Percentiles rank a stretch among this genome's conserved stretches.
These are phyloP conservation scores for Solanum lignicaule DNA, from an alignment of 257 asterid species.

Conservation along the genomic window DNA sequence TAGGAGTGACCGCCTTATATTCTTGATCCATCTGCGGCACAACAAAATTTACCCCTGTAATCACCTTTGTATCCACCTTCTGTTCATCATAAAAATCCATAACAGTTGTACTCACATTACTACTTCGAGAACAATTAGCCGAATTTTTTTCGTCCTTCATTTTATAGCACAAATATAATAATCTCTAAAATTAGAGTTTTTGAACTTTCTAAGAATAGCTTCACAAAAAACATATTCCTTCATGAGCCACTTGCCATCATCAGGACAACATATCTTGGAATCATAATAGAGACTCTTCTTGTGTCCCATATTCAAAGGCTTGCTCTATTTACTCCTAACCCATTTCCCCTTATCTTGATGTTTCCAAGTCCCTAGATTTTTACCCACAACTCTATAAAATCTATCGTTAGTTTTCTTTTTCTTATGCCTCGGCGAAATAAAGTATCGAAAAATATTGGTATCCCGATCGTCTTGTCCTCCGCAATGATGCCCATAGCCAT, in stretches of 20 bases:
- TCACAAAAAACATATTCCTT: not conserved
- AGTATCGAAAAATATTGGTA: too few species aligned
- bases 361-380: not conserved
- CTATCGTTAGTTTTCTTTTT: too few species aligned
- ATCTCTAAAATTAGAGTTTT: too few species aligned
- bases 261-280: too few species aligned
- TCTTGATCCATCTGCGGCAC: not conserved
- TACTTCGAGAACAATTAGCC: too few species aligned
- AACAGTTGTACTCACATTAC: too few species aligned
- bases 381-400: not conserved
- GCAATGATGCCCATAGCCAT: too few species aligned
- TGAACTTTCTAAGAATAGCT: too few species aligned
- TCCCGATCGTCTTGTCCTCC: too few species aligned
- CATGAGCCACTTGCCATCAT: too few species aligned
- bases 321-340: not conserved
- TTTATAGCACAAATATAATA: too few species aligned
- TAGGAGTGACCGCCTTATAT: not conserved
- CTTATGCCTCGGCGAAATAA: not conserved
- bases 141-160: too few species aligned
- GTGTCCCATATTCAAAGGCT: not conserved
- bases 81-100: not conserved
- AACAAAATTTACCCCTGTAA: not conserved
- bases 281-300: not conserved
- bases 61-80: not conserved
- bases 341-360: not conserved